Evolutionary conservation across 129 eudicot species (phyloP).

Genomic region (Artemisia argyi): DNA sequence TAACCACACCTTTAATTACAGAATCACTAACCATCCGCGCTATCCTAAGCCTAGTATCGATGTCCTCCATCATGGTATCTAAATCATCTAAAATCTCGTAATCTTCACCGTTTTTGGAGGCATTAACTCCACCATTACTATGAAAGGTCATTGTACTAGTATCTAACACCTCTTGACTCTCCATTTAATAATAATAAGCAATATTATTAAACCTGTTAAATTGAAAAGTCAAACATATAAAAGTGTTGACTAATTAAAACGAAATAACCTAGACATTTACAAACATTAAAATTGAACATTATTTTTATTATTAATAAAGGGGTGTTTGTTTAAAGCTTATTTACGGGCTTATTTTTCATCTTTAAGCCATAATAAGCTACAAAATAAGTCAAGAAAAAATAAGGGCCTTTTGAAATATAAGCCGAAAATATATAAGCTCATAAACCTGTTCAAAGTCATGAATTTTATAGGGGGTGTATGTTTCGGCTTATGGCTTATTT

Average conservation of each 20-base stretch:
- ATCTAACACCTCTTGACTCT: slow-evolving; percentile 47
- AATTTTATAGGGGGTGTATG: too few species aligned
- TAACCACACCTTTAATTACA: slow-evolving; percentile 69
- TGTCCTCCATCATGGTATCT: slow-evolving; percentile 67
- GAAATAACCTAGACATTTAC: background rate
- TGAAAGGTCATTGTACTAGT: slow-evolving; percentile 14
- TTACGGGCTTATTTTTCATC: too few species aligned
- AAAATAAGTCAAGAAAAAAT: background rate
- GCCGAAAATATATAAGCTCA: too few species aligned
- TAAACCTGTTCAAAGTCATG: too few species aligned
- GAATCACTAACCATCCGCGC: slow-evolving; percentile 90
- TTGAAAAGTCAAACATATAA: slow-evolving; percentile 22
- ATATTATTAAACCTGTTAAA: slow-evolving; percentile 16
- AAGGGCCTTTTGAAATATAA: too few species aligned
- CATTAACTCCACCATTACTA: slow-evolving; percentile 26
- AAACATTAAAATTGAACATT: background rate
- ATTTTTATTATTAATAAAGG: background rate
- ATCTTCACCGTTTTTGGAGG: slow-evolving; percentile 33
- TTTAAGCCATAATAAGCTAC: background rate
- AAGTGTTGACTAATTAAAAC: slow-evolving; percentile 3
- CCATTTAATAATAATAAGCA: slow-evolving; percentile 38
- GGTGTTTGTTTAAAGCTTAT: background rate
- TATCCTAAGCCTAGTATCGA: slow-evolving; percentile 54
- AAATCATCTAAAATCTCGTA: slow-evolving; percentile 57
- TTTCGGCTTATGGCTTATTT: too few species aligned